A percentile compares a stretch with the other conserved stretches of the same genome.
phyloP scores from a whole-genome alignment of 2,329 filamentous ascomycete species.

The Botrytis paeoniae region DNA sequence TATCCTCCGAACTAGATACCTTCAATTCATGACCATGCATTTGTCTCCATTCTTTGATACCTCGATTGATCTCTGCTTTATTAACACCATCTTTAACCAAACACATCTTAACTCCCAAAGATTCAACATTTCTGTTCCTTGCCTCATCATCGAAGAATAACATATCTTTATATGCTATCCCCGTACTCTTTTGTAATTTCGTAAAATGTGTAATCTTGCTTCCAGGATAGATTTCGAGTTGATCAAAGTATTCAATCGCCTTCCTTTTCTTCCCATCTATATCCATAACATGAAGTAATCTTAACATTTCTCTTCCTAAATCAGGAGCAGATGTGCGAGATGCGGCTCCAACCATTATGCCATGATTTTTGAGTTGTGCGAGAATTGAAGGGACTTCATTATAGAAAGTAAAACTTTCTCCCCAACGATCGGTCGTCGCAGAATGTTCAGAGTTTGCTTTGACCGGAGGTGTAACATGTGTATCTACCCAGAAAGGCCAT shows the following conservation, averaged over 20 bases:
- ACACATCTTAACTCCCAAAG: conserved; percentile 65
- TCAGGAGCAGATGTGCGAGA: conserved; percentile 78
- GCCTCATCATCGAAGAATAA: conserved; percentile 94
- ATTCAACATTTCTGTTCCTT: conserved; percentile 78
- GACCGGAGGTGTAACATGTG: conserved; percentile 76
- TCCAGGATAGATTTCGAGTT: conserved; percentile 67
- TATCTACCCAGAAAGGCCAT: conserved; percentile 99
- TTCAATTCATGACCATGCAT: conserved; percentile 40
- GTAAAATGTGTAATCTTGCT: conserved; percentile 86
- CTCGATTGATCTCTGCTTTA: conserved; percentile 72
- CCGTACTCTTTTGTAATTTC: conserved; percentile 66
- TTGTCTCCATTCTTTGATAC: conserved; percentile 77
- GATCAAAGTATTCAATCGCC: conserved; percentile 59
- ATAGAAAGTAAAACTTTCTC: conserved; percentile 71
- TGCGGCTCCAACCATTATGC: conserved; percentile 65
- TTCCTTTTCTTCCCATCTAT: conserved; percentile 38
- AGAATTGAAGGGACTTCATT: conserved; percentile 65
- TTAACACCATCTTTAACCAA: conserved; percentile 77
- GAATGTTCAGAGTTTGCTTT: conserved; percentile 46
- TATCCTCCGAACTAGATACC: not conserved
- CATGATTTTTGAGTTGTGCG: conserved; percentile 47
- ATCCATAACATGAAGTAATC: conserved; percentile 59
- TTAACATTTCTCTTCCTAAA: conserved; percentile 76
- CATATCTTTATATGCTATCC: conserved; percentile 76
- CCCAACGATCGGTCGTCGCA: conserved; percentile 51